A percentile compares a stretch with the other conserved stretches of the same genome.
Evolutionary conservation across 225 moss, liverwort and hornwort genomes (phyloP).

Genomic region (Pseudisothecium myosuroides): DNA sequence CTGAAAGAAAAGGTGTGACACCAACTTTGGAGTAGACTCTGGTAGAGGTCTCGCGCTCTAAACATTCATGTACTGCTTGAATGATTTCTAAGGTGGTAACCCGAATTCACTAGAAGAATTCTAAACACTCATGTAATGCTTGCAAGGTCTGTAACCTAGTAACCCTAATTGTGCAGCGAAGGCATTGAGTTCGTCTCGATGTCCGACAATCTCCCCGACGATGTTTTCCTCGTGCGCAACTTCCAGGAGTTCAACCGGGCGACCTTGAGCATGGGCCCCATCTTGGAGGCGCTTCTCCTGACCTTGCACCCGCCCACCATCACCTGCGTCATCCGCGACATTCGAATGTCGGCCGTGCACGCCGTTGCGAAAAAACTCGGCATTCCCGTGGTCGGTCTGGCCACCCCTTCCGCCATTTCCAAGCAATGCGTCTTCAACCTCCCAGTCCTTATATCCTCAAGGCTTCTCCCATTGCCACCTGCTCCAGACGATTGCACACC

Average conservation of each 20-base stretch:
- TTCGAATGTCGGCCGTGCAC: neutral
- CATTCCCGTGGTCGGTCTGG: constrained; percentile 15
- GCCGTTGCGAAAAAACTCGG: neutral
- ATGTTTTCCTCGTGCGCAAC: neutral
- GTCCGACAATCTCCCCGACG: neutral
- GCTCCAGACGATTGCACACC: neutral
- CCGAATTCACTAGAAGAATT: neutral
- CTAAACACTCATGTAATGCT: no score
- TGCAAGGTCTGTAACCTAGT: neutral
- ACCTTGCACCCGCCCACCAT: neutral
- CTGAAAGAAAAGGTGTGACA: neutral
- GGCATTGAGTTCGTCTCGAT: neutral
- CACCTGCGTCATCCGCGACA: constrained; percentile 15
- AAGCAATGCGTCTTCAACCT: neutral
- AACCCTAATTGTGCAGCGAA: neutral
- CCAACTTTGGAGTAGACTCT: neutral
- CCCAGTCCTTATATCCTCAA: neutral
- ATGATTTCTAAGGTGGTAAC: no score
- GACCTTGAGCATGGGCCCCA: neutral
- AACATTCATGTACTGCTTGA: neutral
- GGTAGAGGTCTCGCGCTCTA: neutral
- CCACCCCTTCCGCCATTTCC: constrained; percentile 7
- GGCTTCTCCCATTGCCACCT: constrained; percentile 12
- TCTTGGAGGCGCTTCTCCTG: neutral
- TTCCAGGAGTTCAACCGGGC: neutral